Evolutionary conservation across 805 yeast genomes (phyloP), one percentile per base, ranked within the genome.

Genomic region (Metschnikowia kunwiensis): DNA sequence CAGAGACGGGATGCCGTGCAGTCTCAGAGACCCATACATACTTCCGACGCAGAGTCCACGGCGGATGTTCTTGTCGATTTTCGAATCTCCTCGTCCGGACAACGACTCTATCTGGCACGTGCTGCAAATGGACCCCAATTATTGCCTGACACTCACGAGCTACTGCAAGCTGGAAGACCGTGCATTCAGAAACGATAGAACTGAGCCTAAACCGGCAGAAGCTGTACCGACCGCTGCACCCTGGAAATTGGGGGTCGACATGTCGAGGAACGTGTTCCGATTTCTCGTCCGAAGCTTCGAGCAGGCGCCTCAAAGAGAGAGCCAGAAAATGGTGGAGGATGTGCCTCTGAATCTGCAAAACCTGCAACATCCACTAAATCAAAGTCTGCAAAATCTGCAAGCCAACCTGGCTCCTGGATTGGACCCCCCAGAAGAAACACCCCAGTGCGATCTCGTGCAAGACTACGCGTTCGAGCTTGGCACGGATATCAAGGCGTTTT

Each of bases 1-100:
- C 14, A 53, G 44, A 9, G 53, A 56, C 16, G 65, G 58, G 0
- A 40, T 57, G 9, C 74, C 77, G 0, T 55, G 51, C 20, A 60
- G 69, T 5, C 36, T 60, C 6, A 56, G 58, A 27, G 76, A 72
- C 42, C 69, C 69, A 3, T 61, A 58, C 40, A 54, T 41, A 10
- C 7, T 43, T 7, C 33, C 26, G 7, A 15, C 31, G 9, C 20
- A 14, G 3, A 17, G 20, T 4, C 13, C 33, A n/a, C 21, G 21
- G 4, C 28, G 31, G 7, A 24, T 15, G 14, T 21, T 13, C 14
- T 7, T 33, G 10, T 24, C 26, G 15, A 3, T 27, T 7, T 33
- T 11, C 7, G 32, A 32, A 12, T 24, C 26, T 4, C 13, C 26
- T 7, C 26, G n/a, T n/a, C n/a, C n/a, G n/a, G n/a, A n/a, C n/a